A percentile compares a stretch with the other conserved stretches of the same genome.
These are phyloP conservation scores for Colletotrichum australisinense DNA, from an alignment of 2,329 filamentous ascomycete species.

Conservation along the genomic window DNA sequence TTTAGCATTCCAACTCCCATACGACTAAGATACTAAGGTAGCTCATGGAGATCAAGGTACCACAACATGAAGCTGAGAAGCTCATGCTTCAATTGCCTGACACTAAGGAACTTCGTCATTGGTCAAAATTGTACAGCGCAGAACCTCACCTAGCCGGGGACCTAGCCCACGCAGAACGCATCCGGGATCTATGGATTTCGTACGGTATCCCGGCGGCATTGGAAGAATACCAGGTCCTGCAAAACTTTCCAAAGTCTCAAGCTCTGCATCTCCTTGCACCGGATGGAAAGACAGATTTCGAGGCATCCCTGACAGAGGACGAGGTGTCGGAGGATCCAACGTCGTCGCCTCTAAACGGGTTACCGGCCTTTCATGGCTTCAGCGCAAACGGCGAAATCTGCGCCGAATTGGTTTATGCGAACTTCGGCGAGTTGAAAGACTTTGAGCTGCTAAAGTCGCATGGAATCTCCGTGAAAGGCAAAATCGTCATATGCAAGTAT, in stretches of 20 bases:
- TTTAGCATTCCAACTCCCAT: background rate
- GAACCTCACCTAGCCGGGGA: slow-evolving; percentile 40
- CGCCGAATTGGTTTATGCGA: slow-evolving; percentile 75
- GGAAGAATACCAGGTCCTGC: too few species aligned
- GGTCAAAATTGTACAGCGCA: slow-evolving; percentile 39
- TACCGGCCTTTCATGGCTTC: slow-evolving; percentile 81
- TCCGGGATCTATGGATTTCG: slow-evolving; percentile 57
- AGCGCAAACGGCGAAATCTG: slow-evolving; percentile 78
- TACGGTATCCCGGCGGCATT: slow-evolving; percentile 33
- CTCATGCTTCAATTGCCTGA: background rate
- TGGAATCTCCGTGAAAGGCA: slow-evolving; percentile 74
- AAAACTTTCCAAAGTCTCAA: too few species aligned
- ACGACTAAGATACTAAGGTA: background rate
- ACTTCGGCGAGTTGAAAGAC: slow-evolving; percentile 76
- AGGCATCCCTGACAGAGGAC: too few species aligned
- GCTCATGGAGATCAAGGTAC: background rate
- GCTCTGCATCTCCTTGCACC: too few species aligned
- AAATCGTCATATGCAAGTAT: slow-evolving; percentile 78
- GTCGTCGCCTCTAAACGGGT: slow-evolving; percentile 61
- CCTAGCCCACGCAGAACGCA: slow-evolving; percentile 36
- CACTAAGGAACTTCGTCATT: slow-evolving; percentile 34
- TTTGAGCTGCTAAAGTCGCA: slow-evolving; percentile 51
- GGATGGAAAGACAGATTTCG: too few species aligned
- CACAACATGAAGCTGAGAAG: background rate
- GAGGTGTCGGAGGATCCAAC: too few species aligned